Percentiles rank a stretch among this genome's conserved stretches.
Conservation (phyloP, 2,329 filamentous ascomycete species). For the Leptographium lundbergii region DNA sequence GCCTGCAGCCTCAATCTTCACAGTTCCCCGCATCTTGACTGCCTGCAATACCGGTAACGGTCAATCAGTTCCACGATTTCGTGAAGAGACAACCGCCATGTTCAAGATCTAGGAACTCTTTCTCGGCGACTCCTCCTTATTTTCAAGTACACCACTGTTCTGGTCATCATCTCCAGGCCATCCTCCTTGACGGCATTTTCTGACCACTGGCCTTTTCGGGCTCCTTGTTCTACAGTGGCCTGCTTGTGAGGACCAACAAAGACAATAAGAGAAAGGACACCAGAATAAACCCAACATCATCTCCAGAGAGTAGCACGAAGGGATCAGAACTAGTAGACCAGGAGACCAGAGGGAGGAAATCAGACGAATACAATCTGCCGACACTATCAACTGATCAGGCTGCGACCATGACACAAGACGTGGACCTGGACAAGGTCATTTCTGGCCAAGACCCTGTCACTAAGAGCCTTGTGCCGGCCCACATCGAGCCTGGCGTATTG, state of each 20-base stretch:
- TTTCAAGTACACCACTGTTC: not conserved
- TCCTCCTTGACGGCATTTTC: slow-evolving; percentile 6
- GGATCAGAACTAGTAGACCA: not conserved
- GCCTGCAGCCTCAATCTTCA: not conserved
- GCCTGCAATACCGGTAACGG: not conserved
- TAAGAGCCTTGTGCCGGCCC: slow-evolving; percentile 18
- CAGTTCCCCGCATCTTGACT: not conserved
- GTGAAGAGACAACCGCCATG: slow-evolving; percentile 14
- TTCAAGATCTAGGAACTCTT: slow-evolving; percentile 16
- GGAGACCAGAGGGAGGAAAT: too few relatives aligned
- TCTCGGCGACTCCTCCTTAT: slow-evolving; percentile 11
- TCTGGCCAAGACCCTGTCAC: slow-evolving; percentile 20
- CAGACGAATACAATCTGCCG: not conserved
- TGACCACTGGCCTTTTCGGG: not conserved
- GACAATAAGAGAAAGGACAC: not conserved
- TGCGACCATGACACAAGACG: slow-evolving; percentile 11
- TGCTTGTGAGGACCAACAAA: not conserved
- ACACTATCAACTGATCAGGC: not conserved
- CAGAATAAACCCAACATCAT: too few relatives aligned
- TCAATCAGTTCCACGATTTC: not conserved
- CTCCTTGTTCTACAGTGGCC: not conserved
- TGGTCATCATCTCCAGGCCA: slow-evolving; percentile 4
- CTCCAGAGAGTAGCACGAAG: too few relatives aligned
- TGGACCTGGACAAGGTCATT: slow-evolving; percentile 12
- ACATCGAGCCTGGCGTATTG: slow-evolving; percentile 34